These are phyloP conservation scores for Lasiodiplodia gonubiensis DNA, from an alignment of 2,329 filamentous ascomycete genomes.

Conservation along the genomic window DNA sequence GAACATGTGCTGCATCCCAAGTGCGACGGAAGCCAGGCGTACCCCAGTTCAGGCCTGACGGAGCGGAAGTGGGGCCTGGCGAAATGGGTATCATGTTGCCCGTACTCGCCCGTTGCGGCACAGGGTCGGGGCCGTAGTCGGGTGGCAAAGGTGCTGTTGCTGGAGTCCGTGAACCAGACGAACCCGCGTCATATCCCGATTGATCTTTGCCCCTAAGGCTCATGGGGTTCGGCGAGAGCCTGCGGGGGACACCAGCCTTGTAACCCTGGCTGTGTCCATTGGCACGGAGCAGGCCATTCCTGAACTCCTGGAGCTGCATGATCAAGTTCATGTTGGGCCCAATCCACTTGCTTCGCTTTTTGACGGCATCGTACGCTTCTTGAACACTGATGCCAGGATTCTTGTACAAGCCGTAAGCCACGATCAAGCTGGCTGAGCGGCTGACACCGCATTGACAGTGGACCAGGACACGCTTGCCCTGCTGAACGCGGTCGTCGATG, in stretches of 20 bases:
- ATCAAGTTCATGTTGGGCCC: constrained; percentile 91
- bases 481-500: constrained; percentile 73
- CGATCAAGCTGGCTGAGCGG: constrained; percentile 82
- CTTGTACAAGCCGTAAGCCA: constrained; percentile 82
- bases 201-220: constrained; percentile 41
- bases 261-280: constrained; percentile 43
- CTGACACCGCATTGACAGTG: constrained; percentile 89
- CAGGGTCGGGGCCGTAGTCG: constrained; percentile 60
- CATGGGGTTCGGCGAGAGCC: constrained; percentile 31
- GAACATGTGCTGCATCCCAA: constrained; percentile 46
- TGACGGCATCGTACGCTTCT: constrained; percentile 81
- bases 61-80: constrained; percentile 50
- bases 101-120: constrained; percentile 50
- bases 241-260: constrained; percentile 35
- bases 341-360: constrained; percentile 84
- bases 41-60: constrained; percentile 42
- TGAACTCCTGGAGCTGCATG: constrained; percentile 85
- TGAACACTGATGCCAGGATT: constrained; percentile 79
- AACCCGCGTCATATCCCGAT: constrained; percentile 38
- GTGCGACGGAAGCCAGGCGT: constrained; percentile 46
- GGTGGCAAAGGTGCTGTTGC: constrained; percentile 47
- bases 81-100: constrained; percentile 50
- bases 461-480: constrained; percentile 78
- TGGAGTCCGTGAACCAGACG: constrained; percentile 43
- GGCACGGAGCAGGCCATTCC: constrained; percentile 52